These are phyloP conservation scores for Zygosaccharomyces rouxii DNA, from an alignment of 805 yeast species.

Conservation along the genomic window DNA sequence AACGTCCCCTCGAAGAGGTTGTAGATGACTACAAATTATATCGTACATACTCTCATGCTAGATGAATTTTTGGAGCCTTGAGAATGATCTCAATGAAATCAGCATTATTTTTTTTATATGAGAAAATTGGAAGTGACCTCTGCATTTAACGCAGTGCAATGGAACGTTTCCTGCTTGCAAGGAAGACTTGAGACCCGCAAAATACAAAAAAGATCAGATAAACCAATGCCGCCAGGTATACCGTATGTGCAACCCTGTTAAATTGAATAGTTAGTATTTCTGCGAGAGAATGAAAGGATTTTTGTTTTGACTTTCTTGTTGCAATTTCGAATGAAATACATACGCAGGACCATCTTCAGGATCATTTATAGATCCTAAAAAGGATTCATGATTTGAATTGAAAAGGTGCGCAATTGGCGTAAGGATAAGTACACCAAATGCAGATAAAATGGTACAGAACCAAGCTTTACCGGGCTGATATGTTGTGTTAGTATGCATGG, in stretches of 20 bases:
- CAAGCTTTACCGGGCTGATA: slow-evolving; percentile 76
- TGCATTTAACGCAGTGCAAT: slow-evolving; percentile 44
- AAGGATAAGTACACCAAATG: slow-evolving; percentile 85
- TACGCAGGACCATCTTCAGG: slow-evolving; percentile 88
- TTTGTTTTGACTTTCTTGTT: neutral
- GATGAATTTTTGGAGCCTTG: neutral
- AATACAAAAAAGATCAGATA: slow-evolving; percentile 76
- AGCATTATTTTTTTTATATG: neutral
- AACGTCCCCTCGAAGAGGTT: neutral
- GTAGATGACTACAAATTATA: neutral
- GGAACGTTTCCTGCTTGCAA: slow-evolving; percentile 59
- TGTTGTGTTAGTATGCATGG: slow-evolving; percentile 1
- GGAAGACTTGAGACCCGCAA: slow-evolving; percentile 80
- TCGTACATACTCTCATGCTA: neutral
- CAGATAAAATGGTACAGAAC: slow-evolving; percentile 90
- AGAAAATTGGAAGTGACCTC: neutral
- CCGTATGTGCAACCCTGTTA: slow-evolving; percentile 74
- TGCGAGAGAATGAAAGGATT: neutral
- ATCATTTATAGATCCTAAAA: slow-evolving; percentile 87
- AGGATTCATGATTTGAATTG: slow-evolving; percentile 75
- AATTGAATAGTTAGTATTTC: slow-evolving; percentile 10
- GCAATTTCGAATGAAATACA: slow-evolving; percentile 13
- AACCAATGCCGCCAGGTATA: slow-evolving; percentile 83
- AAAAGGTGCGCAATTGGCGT: slow-evolving; percentile 81
- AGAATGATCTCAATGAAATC: neutral